Base-by-base conservation (phyloP, 1,284 basidiomycete genomes). In the Cutaneotrichosporon daszewskae region DNA sequence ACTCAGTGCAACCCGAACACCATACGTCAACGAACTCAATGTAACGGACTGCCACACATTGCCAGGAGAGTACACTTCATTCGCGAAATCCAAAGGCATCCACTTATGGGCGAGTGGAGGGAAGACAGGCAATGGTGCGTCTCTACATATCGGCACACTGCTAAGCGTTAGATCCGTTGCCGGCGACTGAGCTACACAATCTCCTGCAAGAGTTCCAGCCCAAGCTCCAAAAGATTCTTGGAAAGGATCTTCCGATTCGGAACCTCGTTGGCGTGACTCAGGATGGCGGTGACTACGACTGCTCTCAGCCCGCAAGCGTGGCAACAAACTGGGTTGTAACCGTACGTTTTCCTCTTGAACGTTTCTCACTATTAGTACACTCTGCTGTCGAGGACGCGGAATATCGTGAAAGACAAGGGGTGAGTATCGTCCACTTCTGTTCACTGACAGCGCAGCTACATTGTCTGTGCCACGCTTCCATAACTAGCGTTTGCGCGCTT, bases 401-500 rank as follows among this genome's bases (percentile, higher is more conserved):
- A 69, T 42, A 60, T 71, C 14, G 61, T 71, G 18, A 55, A 62
- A 36, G 67, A 71, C 50, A 69, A 66, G 53, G 69, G 69, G 61
- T 69, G 29, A 49, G 60, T 54, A 7, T 19, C 19, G 28, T 25
- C n/a, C n/a, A n/a, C n/a, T n/a, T n/a, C n/a, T n/a, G n/a, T n/a
- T n/a, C n/a, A n/a, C n/a, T n/a, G n/a, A n/a, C n/a, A n/a, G n/a
- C n/a, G n/a, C n/a, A n/a, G n/a, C n/a, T n/a, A 36, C 22, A 35
- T 45, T 16, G 37, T 40, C 7, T 38, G 26, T 5, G 39, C 31
- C 5, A 37, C 40, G n/a, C 22, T 37, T 32, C 11, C 24, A 6
- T 45, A 39, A 24, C n/a, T n/a, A n/a, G n/a, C n/a, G n/a, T n/a
- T n/a, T n/a, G n/a, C n/a, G n/a, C n/a, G n/a, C n/a, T n/a, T n/a